A percentile compares a stretch with the other conserved stretches of the same genome.
Conservation (phyloP, 352 stramenopile species). For the Bremia lactucae region DNA sequence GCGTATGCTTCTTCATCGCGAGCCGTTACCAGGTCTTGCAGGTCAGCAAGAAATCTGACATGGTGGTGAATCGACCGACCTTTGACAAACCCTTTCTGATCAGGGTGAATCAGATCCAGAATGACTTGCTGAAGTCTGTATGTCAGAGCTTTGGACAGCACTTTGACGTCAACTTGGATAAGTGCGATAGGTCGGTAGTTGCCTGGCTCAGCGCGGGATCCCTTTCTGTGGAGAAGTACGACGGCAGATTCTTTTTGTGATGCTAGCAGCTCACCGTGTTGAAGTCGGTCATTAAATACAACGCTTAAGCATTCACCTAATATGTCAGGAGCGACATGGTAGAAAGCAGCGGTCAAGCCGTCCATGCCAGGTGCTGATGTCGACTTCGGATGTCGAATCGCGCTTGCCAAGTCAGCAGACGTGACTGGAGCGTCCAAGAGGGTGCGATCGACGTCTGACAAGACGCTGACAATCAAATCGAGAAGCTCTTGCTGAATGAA, state of each 20-base stretch:
- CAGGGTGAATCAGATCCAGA: not conserved
- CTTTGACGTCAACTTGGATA: not conserved
- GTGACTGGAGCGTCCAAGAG: not conserved
- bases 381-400: not conserved
- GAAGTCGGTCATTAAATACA: not conserved
- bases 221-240: not conserved
- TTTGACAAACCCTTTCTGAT: too few species aligned
- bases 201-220: not conserved
- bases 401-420: not conserved
- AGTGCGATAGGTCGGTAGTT: not conserved
- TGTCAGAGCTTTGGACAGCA: not conserved
- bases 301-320: not conserved
- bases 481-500: too few species aligned
- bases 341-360: not conserved
- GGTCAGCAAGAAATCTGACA: not conserved
- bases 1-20: not conserved
- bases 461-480: not conserved
- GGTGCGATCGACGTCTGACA: not conserved
- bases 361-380: not conserved
- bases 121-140: not conserved
- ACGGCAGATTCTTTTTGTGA: not conserved
- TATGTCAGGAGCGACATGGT: not conserved
- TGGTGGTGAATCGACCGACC: not conserved
- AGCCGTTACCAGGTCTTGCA: not conserved
- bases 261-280: too few species aligned